Percentiles rank a stretch among this genome's conserved stretches.
These are phyloP conservation scores for Aureobasidium sp. DNA, from an alignment of 2,329 filamentous ascomycete species.

Conservation along the genomic window DNA sequence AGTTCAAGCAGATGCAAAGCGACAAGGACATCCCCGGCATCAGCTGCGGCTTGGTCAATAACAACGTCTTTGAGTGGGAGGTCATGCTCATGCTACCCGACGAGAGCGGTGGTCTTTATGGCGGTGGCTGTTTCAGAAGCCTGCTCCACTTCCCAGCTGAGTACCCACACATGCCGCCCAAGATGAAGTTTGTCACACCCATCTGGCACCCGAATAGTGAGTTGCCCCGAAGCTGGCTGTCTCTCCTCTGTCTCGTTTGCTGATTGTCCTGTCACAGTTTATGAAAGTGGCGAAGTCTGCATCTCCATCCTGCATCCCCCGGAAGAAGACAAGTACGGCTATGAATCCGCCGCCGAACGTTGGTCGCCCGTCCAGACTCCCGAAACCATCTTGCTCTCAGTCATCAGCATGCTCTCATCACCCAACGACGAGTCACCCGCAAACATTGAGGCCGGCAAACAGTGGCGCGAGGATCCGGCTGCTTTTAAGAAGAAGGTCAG, in stretches of 20 bases:
- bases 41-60: slow-evolving; percentile 79
- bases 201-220: slow-evolving; percentile 88
- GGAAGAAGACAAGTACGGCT: slow-evolving; percentile 88
- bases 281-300: slow-evolving; percentile 79
- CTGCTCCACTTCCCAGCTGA: slow-evolving; percentile 72
- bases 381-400: slow-evolving; percentile 85
- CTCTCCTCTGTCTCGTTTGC: background rate
- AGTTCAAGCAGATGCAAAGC: slow-evolving; percentile 90
- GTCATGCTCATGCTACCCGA: slow-evolving; percentile 98
- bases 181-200: slow-evolving; percentile 76
- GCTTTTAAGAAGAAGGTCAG: slow-evolving; percentile 76
- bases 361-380: slow-evolving; percentile 94
- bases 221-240: slow-evolving; percentile 20
- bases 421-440: slow-evolving; percentile 95
- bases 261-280: slow-evolving; percentile 49
- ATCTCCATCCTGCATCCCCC: slow-evolving; percentile 96
- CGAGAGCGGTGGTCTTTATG: slow-evolving; percentile 39
- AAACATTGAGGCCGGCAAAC: slow-evolving; percentile 83
- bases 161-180: slow-evolving; percentile 83
- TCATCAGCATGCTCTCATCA: slow-evolving; percentile 84
- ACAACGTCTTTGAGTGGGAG: slow-evolving; percentile 94
- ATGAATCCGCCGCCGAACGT: slow-evolving; percentile 81
- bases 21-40: slow-evolving; percentile 90
- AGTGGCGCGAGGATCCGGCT: slow-evolving; percentile 73
- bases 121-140: slow-evolving; percentile 84